These are phyloP conservation scores for Clonostachys byssicola DNA, from an alignment of 2,329 filamentous ascomycete species.

Conservation along the genomic window DNA sequence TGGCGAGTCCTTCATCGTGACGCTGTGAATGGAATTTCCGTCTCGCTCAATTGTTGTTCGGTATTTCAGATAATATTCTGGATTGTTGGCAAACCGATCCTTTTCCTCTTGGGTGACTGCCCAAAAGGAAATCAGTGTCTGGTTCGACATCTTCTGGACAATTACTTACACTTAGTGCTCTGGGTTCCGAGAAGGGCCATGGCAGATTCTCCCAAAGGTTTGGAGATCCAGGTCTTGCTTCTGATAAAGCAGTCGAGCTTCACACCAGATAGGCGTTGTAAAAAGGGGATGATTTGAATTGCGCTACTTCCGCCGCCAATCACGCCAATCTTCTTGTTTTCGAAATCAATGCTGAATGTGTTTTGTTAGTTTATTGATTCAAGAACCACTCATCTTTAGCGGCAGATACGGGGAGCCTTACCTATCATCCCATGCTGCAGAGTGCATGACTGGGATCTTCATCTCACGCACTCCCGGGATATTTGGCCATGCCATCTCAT, in stretches of 20 bases:
- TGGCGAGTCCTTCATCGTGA: too few species aligned
- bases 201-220: too few species aligned
- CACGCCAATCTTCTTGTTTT: slow-evolving; percentile 46
- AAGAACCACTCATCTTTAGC: too few species aligned
- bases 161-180: too few species aligned
- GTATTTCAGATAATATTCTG: background rate
- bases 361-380: too few species aligned
- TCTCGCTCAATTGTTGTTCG: background rate
- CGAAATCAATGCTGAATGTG: too few species aligned
- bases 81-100: background rate
- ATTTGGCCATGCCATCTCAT: slow-evolving; percentile 44
- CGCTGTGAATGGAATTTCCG: too few species aligned
- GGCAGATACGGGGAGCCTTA: slow-evolving; percentile 29
- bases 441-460: slow-evolving; percentile 44
- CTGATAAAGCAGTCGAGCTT: slow-evolving; percentile 35
- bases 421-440: slow-evolving; percentile 44
- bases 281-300: slow-evolving; percentile 43
- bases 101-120: background rate
- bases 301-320: slow-evolving; percentile 54
- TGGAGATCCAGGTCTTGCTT: slow-evolving; percentile 33
- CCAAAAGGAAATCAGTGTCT: too few species aligned
- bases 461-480: slow-evolving; percentile 39
- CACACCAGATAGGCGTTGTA: slow-evolving; percentile 14
- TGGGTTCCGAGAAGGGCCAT: too few species aligned
- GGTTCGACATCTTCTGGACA: too few species aligned